phyloP scores from a whole-genome alignment of 345 rosid species.

The Geranium rotundifolium region DNA sequence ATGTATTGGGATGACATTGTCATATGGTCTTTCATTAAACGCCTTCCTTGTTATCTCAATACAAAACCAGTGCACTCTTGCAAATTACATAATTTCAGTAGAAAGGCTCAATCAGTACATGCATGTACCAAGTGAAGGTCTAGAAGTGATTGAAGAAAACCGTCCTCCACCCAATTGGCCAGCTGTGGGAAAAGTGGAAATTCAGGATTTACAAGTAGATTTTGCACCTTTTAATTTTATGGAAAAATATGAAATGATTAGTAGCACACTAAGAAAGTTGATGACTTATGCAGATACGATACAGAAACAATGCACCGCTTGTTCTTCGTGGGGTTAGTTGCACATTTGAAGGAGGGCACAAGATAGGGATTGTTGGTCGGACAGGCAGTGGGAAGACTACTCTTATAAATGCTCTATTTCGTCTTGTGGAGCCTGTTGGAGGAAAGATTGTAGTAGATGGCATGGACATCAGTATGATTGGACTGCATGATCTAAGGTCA shows the following conservation, averaged over 20 bases:
- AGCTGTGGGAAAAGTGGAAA: conserved; percentile 64
- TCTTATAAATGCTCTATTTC: conserved; percentile 76
- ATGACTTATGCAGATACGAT: conserved; percentile 48
- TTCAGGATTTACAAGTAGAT: conserved; percentile 64
- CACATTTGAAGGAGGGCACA: conserved; percentile 77
- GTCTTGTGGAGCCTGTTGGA: conserved; percentile 77
- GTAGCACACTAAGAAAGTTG: conserved; percentile 7
- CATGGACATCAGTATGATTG: conserved; percentile 58
- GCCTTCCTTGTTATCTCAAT: conserved; percentile 58
- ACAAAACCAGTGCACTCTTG: conserved; percentile 79
- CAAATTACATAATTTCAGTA: conserved; percentile 83
- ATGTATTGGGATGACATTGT: conserved; percentile 32
- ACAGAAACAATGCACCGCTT: conserved; percentile 52
- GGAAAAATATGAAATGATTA: neutral
- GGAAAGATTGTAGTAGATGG: conserved; percentile 82
- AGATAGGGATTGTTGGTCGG: conserved; percentile 88
- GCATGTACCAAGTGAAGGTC: conserved; percentile 82
- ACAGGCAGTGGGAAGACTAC: conserved; percentile 97
- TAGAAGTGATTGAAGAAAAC: conserved; percentile 58
- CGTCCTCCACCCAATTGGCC: conserved; percentile 82
- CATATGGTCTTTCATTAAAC: conserved; percentile 87
- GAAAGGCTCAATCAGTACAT: conserved; percentile 93
- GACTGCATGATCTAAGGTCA: conserved; percentile 81
- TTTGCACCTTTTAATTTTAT: neutral
- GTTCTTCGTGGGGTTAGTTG: conserved; percentile 82